phyloP scores from a whole-genome alignment of 176 grass and related monocot species.

The Thinopyrum elongatum region DNA sequence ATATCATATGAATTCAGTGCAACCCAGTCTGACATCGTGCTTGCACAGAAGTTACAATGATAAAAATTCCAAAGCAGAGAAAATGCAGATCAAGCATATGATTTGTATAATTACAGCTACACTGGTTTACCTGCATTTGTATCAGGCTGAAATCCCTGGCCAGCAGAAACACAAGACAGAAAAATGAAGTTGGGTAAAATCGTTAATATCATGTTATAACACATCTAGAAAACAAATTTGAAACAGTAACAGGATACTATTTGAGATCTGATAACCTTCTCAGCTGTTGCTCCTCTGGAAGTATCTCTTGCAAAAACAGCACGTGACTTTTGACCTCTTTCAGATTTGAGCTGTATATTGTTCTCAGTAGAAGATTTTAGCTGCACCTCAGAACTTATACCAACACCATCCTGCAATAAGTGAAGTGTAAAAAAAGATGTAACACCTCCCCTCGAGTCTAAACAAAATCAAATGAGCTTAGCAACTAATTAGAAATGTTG shows the following conservation, averaged over 20 bases:
- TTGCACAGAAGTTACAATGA: slow-evolving; percentile 11
- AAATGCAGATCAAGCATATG: not conserved
- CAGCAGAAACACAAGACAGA: slow-evolving; percentile 19
- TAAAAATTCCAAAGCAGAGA: slow-evolving; percentile 16
- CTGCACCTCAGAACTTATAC: slow-evolving; percentile 48
- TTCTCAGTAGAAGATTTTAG: slow-evolving; percentile 25
- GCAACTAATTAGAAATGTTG: not conserved
- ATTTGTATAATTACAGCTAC: not conserved
- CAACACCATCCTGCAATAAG: slow-evolving; percentile 53
- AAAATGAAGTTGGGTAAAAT: slow-evolving; percentile 9
- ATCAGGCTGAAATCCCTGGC: slow-evolving; percentile 38
- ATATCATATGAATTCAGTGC: not conserved
- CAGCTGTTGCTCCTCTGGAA: slow-evolving; percentile 49
- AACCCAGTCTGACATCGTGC: not conserved
- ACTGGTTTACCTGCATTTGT: slow-evolving; percentile 40
- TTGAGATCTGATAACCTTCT: slow-evolving; percentile 49
- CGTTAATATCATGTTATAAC: slow-evolving; percentile 6
- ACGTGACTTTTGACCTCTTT: slow-evolving; percentile 62
- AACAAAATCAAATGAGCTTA: slow-evolving; percentile 21
- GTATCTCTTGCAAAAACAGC: slow-evolving; percentile 57
- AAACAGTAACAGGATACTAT: slow-evolving; percentile 19
- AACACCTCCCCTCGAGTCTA: not conserved
- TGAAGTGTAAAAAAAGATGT: slow-evolving; percentile 8
- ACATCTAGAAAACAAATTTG: not conserved
- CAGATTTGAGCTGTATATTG: slow-evolving; percentile 43